Evolutionary conservation across 495 filamentous ascomycete species (phyloP).

Genomic region (Rusavskia elegans): DNA sequence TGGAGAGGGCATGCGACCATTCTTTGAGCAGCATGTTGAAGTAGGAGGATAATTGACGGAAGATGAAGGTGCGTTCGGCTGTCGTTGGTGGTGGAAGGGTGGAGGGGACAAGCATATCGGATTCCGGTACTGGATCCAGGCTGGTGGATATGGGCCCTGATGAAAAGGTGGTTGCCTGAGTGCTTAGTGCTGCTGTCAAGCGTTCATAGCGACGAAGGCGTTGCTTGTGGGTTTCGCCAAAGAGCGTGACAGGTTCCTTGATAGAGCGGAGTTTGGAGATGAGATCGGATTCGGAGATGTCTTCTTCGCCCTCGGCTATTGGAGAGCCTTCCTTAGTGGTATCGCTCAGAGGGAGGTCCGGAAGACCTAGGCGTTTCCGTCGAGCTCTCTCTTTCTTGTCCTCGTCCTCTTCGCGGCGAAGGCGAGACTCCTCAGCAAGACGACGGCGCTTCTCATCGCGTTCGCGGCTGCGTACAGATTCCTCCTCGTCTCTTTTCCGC

Average conservation of each 20-base stretch:
- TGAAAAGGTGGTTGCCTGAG: constrained; percentile 36
- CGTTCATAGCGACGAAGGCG: constrained; percentile 53
- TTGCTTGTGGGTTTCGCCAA: constrained; percentile 65
- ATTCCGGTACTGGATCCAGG: constrained; percentile 58
- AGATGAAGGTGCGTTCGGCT: constrained; percentile 43
- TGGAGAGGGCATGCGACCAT: constrained; percentile 67
- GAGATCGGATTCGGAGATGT: constrained; percentile 61
- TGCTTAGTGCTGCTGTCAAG: constrained; percentile 28
- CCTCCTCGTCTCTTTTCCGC: constrained; percentile 83
- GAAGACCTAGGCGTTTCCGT: constrained; percentile 46
- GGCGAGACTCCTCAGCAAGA: constrained; percentile 65
- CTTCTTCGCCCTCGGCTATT: constrained; percentile 34
- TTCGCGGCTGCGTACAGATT: constrained; percentile 43
- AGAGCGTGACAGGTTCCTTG: constrained; percentile 56
- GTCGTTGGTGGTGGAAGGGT: constrained; percentile 36
- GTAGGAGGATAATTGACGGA: constrained; percentile 78
- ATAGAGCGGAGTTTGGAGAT: constrained; percentile 48
- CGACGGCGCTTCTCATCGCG: constrained; percentile 66
- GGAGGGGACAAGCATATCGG: constrained; percentile 66
- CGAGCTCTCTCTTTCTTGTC: constrained; percentile 36
- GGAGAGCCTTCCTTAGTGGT: constrained; percentile 22
- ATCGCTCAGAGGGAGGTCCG: constrained; percentile 41
- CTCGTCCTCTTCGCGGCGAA: constrained; percentile 54
- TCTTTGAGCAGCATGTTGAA: constrained; percentile 84
- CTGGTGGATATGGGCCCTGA: constrained; percentile 53